These are phyloP conservation scores for Cladosporium sp. DNA, from an alignment of 2,329 filamentous ascomycete genomes.

Conservation along the genomic window DNA sequence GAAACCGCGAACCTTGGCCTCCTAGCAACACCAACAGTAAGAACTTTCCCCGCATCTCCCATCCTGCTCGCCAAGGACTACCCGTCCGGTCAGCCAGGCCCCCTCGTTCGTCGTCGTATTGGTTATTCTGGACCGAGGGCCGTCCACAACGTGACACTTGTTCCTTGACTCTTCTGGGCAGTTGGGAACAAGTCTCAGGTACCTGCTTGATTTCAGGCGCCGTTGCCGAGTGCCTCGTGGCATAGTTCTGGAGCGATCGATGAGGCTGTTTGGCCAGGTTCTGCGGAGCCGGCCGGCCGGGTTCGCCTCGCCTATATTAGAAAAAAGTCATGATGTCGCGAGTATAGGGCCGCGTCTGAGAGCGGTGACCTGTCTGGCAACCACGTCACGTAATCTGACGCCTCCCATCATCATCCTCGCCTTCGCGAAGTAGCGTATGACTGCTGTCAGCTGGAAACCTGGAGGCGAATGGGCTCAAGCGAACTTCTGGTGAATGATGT, in stretches of 20 bases:
- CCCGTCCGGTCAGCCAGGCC: background rate
- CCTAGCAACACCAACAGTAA: background rate
- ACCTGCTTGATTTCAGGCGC: background rate
- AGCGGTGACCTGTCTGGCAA: background rate
- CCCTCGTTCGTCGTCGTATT: background rate
- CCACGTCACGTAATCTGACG: conserved; percentile 5
- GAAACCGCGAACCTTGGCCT: conserved; percentile 3
- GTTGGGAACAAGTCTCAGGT: background rate
- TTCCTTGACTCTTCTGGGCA: background rate
- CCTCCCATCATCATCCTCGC: background rate
- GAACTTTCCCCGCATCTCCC: conserved; percentile 15
- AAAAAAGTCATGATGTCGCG: conserved; percentile 10
- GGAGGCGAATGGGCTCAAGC: conserved; percentile 53
- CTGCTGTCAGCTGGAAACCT: background rate
- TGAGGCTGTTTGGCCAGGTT: conserved; percentile 7
- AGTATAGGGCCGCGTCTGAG: background rate
- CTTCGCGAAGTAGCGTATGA: conserved; percentile 21
- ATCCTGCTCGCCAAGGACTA: background rate
- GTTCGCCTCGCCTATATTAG: background rate
- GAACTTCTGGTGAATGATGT: conserved; percentile 98
- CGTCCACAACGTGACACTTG: conserved; percentile 4
- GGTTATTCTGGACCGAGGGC: background rate
- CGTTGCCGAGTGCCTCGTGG: conserved; percentile 13
- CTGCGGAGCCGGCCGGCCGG: conserved; percentile 17
- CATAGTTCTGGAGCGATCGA: conserved; percentile 15